Conservation (phyloP, 345 rosid genomes). For the Salix caprea region DNA sequence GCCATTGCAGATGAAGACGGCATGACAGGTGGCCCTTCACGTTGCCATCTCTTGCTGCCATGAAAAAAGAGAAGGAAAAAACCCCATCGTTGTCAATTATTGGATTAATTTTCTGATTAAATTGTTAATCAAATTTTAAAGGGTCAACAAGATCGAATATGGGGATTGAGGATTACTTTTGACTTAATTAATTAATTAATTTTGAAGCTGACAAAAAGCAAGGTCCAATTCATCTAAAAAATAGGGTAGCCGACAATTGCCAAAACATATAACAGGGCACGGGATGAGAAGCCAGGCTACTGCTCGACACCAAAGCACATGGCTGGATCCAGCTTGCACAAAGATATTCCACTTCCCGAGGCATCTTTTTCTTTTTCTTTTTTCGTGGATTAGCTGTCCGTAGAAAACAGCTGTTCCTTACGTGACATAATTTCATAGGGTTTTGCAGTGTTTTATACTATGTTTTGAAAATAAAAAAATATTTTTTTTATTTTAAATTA, state of each 20-base stretch:
- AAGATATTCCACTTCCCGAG: not conserved
- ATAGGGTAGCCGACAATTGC: rapidly evolving
- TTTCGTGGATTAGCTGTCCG: not conserved
- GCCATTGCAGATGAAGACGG: not conserved
- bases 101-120: not conserved
- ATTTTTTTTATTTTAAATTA: too few species aligned
- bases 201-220: not conserved
- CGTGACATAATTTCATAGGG: too few species aligned
- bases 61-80: not conserved
- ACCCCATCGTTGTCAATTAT: not conserved
- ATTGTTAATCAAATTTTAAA: too few species aligned
- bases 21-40: not conserved
- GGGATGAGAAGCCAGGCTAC: not conserved
- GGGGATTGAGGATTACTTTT: too few species aligned
- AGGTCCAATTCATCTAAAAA: not conserved
- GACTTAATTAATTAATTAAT: too few species aligned
- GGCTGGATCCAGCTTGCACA: not conserved
- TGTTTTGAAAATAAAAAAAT: too few species aligned
- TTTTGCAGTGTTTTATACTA: too few species aligned
- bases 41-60: not conserved
- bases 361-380: not conserved
- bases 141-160: too few species aligned
- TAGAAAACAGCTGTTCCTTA: too few species aligned
- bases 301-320: not conserved
- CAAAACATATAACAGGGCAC: not conserved